A percentile compares a stretch with the other conserved stretches of the same genome.
These are phyloP conservation scores for Podaxis sp. DNA, from an alignment of 768 basidiomycete species.

Conservation along the genomic window DNA sequence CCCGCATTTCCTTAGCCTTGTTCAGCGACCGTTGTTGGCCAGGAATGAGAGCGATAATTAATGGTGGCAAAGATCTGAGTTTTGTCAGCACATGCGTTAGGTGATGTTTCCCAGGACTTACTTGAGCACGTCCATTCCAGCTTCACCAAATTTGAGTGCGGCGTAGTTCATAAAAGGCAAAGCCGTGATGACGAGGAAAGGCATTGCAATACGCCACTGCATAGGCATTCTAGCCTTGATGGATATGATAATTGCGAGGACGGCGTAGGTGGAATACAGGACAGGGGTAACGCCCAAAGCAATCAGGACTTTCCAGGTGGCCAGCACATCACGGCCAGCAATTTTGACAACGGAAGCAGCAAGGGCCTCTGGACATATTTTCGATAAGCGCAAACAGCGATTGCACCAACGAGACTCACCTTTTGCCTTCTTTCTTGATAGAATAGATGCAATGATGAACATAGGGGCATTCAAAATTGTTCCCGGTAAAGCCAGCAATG, in stretches of 20 bases:
- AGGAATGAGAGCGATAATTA: constrained; percentile 83
- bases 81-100: constrained; percentile 4
- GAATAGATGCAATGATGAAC: constrained; percentile 84
- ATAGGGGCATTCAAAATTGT: constrained; percentile 90
- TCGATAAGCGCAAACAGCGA: background rate
- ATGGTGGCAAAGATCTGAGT: constrained; percentile 79
- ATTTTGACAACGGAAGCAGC: constrained; percentile 95
- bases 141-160: constrained; percentile 95
- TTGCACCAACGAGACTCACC: constrained; percentile 35
- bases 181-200: constrained; percentile 66
- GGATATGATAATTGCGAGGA: constrained; percentile 70
- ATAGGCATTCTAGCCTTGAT: constrained; percentile 61
- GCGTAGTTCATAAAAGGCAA: constrained; percentile 90
- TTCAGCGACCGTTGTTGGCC: constrained; percentile 82
- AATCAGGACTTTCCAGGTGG: constrained; percentile 96
- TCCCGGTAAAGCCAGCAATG: constrained; percentile 82
- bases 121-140: constrained; percentile 97
- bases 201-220: constrained; percentile 67
- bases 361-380: constrained; percentile 67
- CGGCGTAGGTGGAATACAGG: constrained; percentile 78
- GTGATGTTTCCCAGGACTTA: constrained; percentile 30
- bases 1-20: constrained; percentile 68
- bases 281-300: constrained; percentile 88
- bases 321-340: constrained; percentile 93
- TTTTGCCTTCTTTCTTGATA: constrained; percentile 87